Conservation (phyloP, 1,139 yeast species). For the Yamadazyma aaseri region DNA sequence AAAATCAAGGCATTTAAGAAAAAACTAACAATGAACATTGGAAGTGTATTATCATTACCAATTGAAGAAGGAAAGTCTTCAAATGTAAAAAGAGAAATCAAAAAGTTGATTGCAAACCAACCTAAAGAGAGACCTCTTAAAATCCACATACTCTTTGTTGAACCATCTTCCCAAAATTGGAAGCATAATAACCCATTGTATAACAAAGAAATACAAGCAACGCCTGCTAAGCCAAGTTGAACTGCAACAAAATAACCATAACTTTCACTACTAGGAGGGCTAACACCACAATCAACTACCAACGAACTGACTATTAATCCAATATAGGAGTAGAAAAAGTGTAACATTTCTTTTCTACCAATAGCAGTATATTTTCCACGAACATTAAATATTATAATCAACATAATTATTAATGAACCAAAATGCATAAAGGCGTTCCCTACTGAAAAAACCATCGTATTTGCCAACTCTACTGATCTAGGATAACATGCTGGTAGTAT, state of each 20-base stretch:
- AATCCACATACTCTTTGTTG: slow-evolving; percentile 58
- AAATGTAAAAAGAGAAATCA: slow-evolving; percentile 70
- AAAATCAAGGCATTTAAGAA: slow-evolving; percentile 68
- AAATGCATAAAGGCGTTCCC: slow-evolving; percentile 87
- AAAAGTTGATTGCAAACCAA: slow-evolving; percentile 64
- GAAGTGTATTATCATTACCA: slow-evolving; percentile 49
- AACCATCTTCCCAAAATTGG: slow-evolving; percentile 94
- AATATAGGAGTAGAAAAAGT: slow-evolving; percentile 62
- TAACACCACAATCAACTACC: slow-evolving; percentile 87
- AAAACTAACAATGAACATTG: slow-evolving; percentile 67
- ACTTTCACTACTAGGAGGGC: slow-evolving; percentile 75
- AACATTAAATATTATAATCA: slow-evolving; percentile 75
- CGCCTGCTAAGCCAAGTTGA: slow-evolving; percentile 73
- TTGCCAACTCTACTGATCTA: slow-evolving; percentile 81
- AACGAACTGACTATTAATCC: slow-evolving; percentile 62
- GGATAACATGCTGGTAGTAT: slow-evolving; percentile 79
- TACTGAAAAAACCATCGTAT: slow-evolving; percentile 87
- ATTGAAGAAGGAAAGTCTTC: slow-evolving; percentile 58
- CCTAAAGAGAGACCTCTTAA: slow-evolving; percentile 47
- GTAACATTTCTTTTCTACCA: slow-evolving; percentile 83
- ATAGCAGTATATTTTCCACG: slow-evolving; percentile 89
- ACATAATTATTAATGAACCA: slow-evolving; percentile 61
- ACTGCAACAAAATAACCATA: slow-evolving; percentile 82
- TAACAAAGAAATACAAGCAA: slow-evolving; percentile 66
- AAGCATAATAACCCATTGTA: slow-evolving; percentile 79